phyloP scores from a whole-genome alignment of 2,329 filamentous ascomycete species.

The Chlorencoelia australis region DNA sequence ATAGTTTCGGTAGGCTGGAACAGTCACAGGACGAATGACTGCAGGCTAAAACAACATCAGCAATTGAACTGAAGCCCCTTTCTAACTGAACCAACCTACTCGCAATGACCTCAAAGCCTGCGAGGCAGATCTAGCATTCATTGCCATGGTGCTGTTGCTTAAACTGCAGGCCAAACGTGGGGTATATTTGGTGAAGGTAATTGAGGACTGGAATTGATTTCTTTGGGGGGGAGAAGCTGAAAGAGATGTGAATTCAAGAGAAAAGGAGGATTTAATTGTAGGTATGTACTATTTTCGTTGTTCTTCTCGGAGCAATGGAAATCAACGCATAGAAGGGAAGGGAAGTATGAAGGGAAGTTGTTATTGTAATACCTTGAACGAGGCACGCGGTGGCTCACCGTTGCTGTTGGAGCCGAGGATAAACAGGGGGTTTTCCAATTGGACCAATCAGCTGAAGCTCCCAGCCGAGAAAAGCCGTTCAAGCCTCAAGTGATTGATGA shows the following conservation, averaged over 20 bases:
- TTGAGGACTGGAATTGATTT: no score
- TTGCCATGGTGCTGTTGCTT: conserved; percentile 49
- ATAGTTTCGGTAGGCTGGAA: conserved; percentile 45
- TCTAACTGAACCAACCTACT: conserved; percentile 36
- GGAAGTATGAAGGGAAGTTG: neutral
- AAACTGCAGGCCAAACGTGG: no score
- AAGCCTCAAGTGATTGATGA: neutral
- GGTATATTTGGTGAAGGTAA: neutral
- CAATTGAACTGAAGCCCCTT: neutral
- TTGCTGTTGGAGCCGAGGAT: conserved; percentile 6
- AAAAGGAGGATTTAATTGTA: no score
- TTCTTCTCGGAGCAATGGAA: neutral
- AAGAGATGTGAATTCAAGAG: no score
- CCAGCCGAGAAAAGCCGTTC: no score
- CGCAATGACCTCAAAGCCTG: conserved; percentile 54
- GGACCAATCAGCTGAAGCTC: no score
- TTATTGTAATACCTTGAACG: neutral
- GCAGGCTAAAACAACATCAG: conserved; percentile 16
- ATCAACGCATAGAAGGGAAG: neutral
- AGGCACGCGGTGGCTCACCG: no score
- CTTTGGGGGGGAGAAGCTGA: no score
- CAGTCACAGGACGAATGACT: conserved; percentile 26
- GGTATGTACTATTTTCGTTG: no score
- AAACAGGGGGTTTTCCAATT: conserved; percentile 2
- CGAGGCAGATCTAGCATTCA: conserved; percentile 51